Evolutionary conservation across 2,329 filamentous ascomycete genomes (phyloP).

Genomic region (Fragosphaeria purpurea): DNA sequence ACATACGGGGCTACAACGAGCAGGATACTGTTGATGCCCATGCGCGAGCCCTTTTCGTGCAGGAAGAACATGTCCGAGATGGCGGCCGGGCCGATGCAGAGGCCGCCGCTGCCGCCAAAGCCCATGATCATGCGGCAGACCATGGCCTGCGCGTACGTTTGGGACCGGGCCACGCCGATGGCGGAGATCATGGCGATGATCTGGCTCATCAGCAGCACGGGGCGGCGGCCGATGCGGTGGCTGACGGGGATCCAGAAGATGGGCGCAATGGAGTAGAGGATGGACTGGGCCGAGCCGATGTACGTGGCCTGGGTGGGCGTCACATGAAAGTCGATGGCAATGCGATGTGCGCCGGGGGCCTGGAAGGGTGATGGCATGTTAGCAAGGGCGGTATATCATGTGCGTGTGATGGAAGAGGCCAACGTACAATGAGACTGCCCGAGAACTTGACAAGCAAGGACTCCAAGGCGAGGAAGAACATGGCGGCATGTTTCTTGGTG

Average conservation of each 20-base stretch:
- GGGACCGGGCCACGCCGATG: constrained; percentile 9
- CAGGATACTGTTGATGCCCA: constrained; percentile 11
- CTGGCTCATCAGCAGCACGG: constrained; percentile 10
- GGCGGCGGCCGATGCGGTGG: constrained; percentile 12
- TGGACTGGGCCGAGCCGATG: constrained; percentile 11
- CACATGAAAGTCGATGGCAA: constrained; percentile 8
- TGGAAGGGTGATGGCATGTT: background rate
- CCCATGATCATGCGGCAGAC: constrained; percentile 12
- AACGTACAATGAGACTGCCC: constrained; percentile 9
- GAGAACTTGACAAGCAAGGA: constrained; percentile 13
- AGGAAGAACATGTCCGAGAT: constrained; percentile 14
- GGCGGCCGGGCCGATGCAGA: constrained; percentile 10
- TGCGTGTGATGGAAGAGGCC: no score
- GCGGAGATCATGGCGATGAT: constrained; percentile 10
- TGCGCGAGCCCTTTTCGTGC: constrained; percentile 11
- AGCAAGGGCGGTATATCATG: no score
- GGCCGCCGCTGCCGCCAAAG: constrained; percentile 9
- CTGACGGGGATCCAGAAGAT: constrained; percentile 14
- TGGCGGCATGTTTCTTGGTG: constrained; percentile 9
- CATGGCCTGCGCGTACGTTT: constrained; percentile 8
- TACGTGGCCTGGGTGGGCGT: constrained; percentile 10
- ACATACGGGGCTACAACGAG: constrained; percentile 11
- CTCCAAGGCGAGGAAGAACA: constrained; percentile 12
- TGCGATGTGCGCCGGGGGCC: constrained; percentile 10
- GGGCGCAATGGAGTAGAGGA: constrained; percentile 10